Evolutionary conservation across 164 flowering plant species (phyloP), one percentile per base, ranked within the genome.

Genomic region (Annona squamosa): DNA sequence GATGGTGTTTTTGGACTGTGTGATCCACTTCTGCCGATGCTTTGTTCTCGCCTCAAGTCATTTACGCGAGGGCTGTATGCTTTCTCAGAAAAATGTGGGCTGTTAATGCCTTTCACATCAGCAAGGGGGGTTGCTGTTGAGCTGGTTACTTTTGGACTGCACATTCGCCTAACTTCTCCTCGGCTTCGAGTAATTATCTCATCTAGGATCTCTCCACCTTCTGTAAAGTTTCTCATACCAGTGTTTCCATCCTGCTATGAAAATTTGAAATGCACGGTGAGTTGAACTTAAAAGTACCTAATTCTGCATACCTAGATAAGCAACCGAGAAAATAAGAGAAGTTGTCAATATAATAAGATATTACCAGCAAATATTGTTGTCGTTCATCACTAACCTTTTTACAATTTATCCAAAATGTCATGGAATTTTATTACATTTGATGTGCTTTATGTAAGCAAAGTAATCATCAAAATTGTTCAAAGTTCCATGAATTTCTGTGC

Each of bases 111-210:
- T 71, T 73, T 85, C 2, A 69, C 68, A 70, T 93, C 96, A 77
- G 83, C 79, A 43, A 73, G 73, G 45, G 98, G 98, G 1, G 99
- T 91, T 69, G 87, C 61, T 19, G 91, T 85, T 62, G 96, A 86
- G 77, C 99, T 96, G 70, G 91, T 89, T 70, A 96, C 75, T 75
- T 89, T 96, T 47, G 97, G 90, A 79, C 99, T 96, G 75, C 80
- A 67, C 0, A 75, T 78, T 12, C 75, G 92, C 76, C 89, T 83
- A 62, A 93, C 81, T 80, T 96, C 99, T 47, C 98, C 98, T 1
- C 99, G 84, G 83, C 97, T 92, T 82, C 98, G 85, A 7, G 98
- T 92, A 9, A 96, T 82, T 3, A 89, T 85, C 74, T 85, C 97
- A 63, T 96, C 99, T 56, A 93, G 78, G 10, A 93, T 82, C 80